Evolutionary conservation across 345 rosid species (phyloP).

Genomic region (Trapa incisa): DNA sequence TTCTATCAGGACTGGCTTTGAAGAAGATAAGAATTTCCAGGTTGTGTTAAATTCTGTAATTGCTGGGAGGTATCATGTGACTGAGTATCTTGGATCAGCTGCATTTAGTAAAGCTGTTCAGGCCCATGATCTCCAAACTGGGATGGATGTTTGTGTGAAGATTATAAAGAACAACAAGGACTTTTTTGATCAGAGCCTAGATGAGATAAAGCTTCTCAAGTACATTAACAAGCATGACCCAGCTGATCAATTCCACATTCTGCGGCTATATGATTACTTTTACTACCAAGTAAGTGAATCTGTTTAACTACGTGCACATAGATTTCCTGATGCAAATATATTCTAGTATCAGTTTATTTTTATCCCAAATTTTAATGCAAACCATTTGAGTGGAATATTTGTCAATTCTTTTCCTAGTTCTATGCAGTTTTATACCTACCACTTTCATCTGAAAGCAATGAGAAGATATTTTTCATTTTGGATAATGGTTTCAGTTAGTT

Average conservation of each 20-base stretch:
- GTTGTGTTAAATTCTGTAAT: slow-evolving; percentile 89
- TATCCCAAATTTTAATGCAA: background rate
- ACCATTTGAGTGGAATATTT: background rate
- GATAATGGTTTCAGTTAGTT: background rate
- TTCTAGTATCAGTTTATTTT: background rate
- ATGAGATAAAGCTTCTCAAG: slow-evolving; percentile 96
- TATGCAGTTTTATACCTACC: background rate
- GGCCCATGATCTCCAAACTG: slow-evolving; percentile 96
- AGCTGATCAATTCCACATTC: slow-evolving; percentile 85
- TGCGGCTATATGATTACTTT: slow-evolving; percentile 94
- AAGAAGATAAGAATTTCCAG: slow-evolving; percentile 98
- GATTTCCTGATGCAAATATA: background rate
- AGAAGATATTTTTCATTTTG: background rate
- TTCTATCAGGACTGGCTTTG: slow-evolving; percentile 87
- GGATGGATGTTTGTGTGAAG: slow-evolving; percentile 97
- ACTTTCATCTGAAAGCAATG: background rate
- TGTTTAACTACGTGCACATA: background rate
- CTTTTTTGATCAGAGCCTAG: slow-evolving; percentile 98
- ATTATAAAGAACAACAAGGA: slow-evolving; percentile 98
- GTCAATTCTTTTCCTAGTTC: background rate
- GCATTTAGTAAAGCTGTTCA: slow-evolving; percentile 99
- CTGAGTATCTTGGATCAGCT: slow-evolving; percentile 99
- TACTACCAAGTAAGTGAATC: slow-evolving; percentile 71
- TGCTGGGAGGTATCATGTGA: slow-evolving; percentile 97
- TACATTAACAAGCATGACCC: slow-evolving; percentile 98